These are phyloP conservation scores for Zhuliangozyma parablackwelliae DNA, from an alignment of 1,139 yeast genomes.

Conservation along the genomic window DNA sequence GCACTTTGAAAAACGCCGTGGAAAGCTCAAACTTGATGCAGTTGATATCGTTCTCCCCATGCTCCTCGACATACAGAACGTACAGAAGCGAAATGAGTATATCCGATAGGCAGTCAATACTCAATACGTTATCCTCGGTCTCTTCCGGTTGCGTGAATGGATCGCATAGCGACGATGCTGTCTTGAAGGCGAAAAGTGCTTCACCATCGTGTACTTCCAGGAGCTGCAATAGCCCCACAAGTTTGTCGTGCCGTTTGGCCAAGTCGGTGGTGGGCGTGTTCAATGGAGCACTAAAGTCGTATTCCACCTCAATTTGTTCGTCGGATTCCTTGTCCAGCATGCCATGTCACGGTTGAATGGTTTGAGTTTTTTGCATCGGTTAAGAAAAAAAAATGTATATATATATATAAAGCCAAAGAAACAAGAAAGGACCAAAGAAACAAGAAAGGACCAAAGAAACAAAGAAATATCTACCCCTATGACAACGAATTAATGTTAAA, in stretches of 20 bases:
- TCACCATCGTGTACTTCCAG: slow-evolving; percentile 14
- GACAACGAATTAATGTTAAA: slow-evolving; percentile 11
- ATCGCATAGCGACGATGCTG: slow-evolving; percentile 50
- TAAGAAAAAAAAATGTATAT: background rate
- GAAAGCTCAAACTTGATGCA: slow-evolving; percentile 38
- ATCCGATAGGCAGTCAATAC: slow-evolving; percentile 52
- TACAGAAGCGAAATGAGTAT: slow-evolving; percentile 42
- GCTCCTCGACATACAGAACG: slow-evolving; percentile 7
- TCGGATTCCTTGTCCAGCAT: slow-evolving; percentile 21
- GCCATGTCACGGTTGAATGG: slow-evolving; percentile 12
- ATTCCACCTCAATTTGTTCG: slow-evolving; percentile 16
- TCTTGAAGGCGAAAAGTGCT: slow-evolving; percentile 18
- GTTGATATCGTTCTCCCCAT: slow-evolving; percentile 10
- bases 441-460: background rate
- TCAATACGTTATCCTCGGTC: slow-evolving; percentile 45
- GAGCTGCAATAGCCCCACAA: slow-evolving; percentile 16
- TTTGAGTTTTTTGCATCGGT: too few species aligned
- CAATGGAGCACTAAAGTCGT: slow-evolving; percentile 23
- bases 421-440: slow-evolving; percentile 1
- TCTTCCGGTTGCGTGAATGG: slow-evolving; percentile 69
- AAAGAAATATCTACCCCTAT: too few species aligned
- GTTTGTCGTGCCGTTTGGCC: slow-evolving; percentile 18
- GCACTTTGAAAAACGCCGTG: slow-evolving; percentile 34
- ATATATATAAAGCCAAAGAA: background rate
- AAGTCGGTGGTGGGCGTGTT: slow-evolving; percentile 13